phyloP scores from a whole-genome alignment of 192 early-diverging fungal genomes.

The Backusella tarrabulga region DNA sequence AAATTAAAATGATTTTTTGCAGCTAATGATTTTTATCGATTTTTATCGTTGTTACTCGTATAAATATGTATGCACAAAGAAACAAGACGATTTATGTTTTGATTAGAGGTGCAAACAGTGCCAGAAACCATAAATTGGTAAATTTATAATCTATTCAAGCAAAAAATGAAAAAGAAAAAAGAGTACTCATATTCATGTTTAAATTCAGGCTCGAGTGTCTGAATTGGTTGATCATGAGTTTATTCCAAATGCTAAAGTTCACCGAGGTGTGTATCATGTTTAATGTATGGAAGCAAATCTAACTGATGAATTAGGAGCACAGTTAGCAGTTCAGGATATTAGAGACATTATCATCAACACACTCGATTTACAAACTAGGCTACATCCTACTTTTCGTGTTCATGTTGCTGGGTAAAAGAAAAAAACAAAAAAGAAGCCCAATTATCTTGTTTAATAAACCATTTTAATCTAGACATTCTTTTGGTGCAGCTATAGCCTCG shows the following conservation, averaged over 20 bases:
- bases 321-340: not conserved
- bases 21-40: no score
- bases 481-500: not conserved
- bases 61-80: not conserved
- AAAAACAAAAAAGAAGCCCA: not conserved
- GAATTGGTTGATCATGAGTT: not conserved
- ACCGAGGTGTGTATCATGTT: not conserved
- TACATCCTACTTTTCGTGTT: not conserved
- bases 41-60: no score
- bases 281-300: not conserved
- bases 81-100: not conserved
- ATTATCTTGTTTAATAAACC: no score
- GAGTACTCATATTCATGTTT: not conserved
- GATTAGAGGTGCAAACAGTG: conserved; percentile 2
- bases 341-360: conserved; percentile 2
- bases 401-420: conserved; percentile 8
- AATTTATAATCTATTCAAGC: not conserved
- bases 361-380: not conserved
- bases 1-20: not conserved
- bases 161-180: no score
- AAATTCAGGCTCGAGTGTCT: not conserved
- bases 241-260: not conserved
- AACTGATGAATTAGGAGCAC: not conserved
- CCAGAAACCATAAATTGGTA: not conserved
- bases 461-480: not conserved